Conservation (phyloP, 73 alveolate species). For the Stentor roeselii region DNA sequence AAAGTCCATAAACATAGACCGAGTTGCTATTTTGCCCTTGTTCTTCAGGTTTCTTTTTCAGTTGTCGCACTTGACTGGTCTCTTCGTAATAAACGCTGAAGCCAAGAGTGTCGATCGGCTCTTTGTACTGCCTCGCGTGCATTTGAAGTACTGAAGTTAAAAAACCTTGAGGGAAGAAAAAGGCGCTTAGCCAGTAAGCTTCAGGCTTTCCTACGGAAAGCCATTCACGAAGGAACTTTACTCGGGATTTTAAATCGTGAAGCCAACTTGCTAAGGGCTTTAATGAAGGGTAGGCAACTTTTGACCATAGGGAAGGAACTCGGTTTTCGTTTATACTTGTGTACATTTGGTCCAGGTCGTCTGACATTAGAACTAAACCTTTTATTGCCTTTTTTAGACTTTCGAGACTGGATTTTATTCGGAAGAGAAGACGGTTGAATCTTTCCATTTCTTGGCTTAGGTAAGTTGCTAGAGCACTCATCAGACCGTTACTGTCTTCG, state of each 20-base stretch:
- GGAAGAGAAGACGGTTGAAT: conserved; percentile 77
- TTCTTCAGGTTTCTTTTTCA: conserved; percentile 86
- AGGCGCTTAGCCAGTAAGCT: conserved; percentile 97
- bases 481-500: conserved; percentile 63
- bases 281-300: conserved; percentile 92
- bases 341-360: conserved; percentile 98
- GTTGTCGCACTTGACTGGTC: conserved; percentile 58
- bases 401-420: conserved; percentile 72
- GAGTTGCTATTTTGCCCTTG: no score
- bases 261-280: conserved; percentile 98
- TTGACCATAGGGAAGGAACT: conserved; percentile 95
- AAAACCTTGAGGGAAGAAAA: conserved; percentile 99
- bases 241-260: conserved; percentile 90
- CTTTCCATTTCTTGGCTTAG: conserved; percentile 85
- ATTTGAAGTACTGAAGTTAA: conserved; percentile 96
- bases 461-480: conserved; percentile 88
- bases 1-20: conserved; percentile 96
- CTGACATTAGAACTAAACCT: conserved; percentile 95
- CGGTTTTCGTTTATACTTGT: conserved; percentile 82
- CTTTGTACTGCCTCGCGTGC: conserved; percentile 85
- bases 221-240: conserved; percentile 97
- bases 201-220: conserved; percentile 92
- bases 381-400: conserved; percentile 84
- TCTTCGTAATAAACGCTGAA: conserved; percentile 83
- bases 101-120: conserved; percentile 94